Conservation (phyloP, 495 filamentous ascomycete species). For the Daldinia grandis region DNA sequence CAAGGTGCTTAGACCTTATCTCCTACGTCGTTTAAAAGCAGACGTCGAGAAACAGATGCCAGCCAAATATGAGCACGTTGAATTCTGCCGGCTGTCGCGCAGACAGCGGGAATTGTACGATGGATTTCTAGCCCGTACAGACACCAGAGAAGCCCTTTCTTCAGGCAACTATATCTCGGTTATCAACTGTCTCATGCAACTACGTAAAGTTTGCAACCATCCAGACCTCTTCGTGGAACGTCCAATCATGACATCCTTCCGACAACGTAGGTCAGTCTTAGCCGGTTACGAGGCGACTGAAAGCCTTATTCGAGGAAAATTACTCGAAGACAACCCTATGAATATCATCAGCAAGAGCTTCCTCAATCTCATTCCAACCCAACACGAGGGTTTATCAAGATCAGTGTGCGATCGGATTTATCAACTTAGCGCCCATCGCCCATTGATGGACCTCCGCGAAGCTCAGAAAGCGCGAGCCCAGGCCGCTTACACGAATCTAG, state of each 20-base stretch:
- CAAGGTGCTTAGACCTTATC: constrained; percentile 89
- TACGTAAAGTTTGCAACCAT: constrained; percentile 98
- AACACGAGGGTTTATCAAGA: constrained; percentile 71
- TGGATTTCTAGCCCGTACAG: constrained; percentile 92
- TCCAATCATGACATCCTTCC: constrained; percentile 96
- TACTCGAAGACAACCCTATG: constrained; percentile 72
- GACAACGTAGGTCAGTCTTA: constrained; percentile 84
- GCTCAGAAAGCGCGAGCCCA: constrained; percentile 68
- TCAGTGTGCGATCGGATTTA: constrained; percentile 67
- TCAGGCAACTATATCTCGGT: constrained; percentile 97
- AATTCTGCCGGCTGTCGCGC: constrained; percentile 93
- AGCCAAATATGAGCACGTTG: constrained; percentile 94
- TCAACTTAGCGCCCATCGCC: constrained; percentile 68
- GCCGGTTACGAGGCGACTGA: constrained; percentile 83
- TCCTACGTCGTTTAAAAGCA: constrained; percentile 90
- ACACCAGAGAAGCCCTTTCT: constrained; percentile 86
- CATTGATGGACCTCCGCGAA: constrained; percentile 69
- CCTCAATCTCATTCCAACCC: constrained; percentile 80
- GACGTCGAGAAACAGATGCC: constrained; percentile 99
- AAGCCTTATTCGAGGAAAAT: constrained; percentile 69
- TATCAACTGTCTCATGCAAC: constrained; percentile 97
- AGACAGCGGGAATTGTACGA: constrained; percentile 96
- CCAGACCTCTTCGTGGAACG: constrained; percentile 98
- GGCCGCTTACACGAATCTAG: constrained; percentile 67
- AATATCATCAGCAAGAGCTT: constrained; percentile 75